phyloP scores from a whole-genome alignment of 257 asterid genomes.

The Ocimum tenuiflorum region DNA sequence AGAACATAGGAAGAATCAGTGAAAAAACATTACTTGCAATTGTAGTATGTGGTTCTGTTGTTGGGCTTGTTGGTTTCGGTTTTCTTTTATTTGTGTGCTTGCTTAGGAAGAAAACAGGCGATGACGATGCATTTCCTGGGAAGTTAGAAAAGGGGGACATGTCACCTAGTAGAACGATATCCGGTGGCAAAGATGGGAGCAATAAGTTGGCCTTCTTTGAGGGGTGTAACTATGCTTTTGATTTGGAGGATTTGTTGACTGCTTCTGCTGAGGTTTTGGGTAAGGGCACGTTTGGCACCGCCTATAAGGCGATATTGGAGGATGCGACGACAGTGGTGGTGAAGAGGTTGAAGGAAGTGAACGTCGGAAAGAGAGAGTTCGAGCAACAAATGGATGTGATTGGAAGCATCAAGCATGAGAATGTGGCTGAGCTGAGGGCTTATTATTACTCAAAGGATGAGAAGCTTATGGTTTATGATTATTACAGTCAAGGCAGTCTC shows the following conservation, averaged over 20 bases:
- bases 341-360: conserved; percentile 80
- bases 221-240: conserved; percentile 75
- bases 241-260: conserved; percentile 74
- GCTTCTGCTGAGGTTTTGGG: conserved; percentile 87
- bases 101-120: conserved; percentile 33
- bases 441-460: conserved; percentile 83
- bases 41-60: conserved; percentile 41
- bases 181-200: conserved; percentile 48
- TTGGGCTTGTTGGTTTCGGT: conserved; percentile 52
- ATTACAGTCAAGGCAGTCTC: conserved; percentile 62
- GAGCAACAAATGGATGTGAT: conserved; percentile 72
- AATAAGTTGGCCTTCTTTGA: conserved; percentile 65
- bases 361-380: conserved; percentile 65
- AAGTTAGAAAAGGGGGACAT: conserved; percentile 56
- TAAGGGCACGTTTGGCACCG: conserved; percentile 71
- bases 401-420: conserved; percentile 66
- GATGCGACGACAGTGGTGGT: conserved; percentile 63
- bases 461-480: conserved; percentile 73
- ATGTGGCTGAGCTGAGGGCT: conserved; percentile 72
- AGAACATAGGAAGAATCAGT: conserved; percentile 39
- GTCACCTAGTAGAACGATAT: conserved; percentile 60
- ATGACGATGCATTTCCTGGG: conserved; percentile 37
- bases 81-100: conserved; percentile 55
- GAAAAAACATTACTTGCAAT: conserved; percentile 54
- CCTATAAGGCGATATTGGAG: conserved; percentile 68